phyloP scores from a whole-genome alignment of 225 moss, liverwort and hornwort species.

The Marchantia polymorpha region DNA sequence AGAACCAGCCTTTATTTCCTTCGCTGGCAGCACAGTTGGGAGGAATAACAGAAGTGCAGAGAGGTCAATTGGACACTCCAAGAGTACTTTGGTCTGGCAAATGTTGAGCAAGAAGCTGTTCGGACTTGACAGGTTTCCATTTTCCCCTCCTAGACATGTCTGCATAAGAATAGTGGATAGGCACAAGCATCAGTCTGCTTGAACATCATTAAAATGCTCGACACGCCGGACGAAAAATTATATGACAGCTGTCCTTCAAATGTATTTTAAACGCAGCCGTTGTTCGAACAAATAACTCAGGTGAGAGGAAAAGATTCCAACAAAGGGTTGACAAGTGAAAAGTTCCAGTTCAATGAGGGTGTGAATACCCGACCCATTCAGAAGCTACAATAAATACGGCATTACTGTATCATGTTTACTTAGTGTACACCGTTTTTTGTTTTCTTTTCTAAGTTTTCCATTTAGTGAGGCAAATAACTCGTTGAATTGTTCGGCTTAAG shows the following conservation, averaged over 20 bases:
- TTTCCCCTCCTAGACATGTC: conserved; percentile 57
- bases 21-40: conserved; percentile 41
- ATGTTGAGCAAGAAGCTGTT: conserved; percentile 75
- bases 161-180: conserved; percentile 27
- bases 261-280: neutral
- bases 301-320: neutral
- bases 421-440: too few relatives aligned
- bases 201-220: too few relatives aligned
- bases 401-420: neutral
- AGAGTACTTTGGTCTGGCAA: conserved; percentile 58
- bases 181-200: neutral
- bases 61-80: conserved; percentile 89
- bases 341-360: neutral
- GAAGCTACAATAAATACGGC: neutral
- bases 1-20: neutral
- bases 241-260: neutral
- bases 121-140: conserved; percentile 31
- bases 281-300: neutral
- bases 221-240: neutral
- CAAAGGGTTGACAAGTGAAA: neutral
- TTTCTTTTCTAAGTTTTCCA: too few relatives aligned
- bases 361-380: neutral
- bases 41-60: conserved; percentile 61
- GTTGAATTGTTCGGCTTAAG: too few relatives aligned
- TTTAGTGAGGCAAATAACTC: too few relatives aligned